Conservation (phyloP, 106 monocot species). For the Apostasia shenzhenica region DNA sequence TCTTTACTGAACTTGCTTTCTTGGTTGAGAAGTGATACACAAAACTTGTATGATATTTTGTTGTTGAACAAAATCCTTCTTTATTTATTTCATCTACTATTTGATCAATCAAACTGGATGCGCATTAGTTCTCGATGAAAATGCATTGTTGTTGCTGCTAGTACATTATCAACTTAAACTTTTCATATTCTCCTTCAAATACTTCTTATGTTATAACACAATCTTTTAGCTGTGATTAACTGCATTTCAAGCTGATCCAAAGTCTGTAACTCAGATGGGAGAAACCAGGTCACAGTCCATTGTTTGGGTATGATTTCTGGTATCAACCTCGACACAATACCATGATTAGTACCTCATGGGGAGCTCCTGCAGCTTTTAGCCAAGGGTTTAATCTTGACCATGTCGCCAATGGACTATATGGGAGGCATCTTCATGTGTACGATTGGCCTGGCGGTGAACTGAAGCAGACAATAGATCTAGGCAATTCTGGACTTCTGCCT, state of each 20-base stretch:
- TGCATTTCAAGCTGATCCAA: background rate
- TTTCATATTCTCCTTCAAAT: background rate
- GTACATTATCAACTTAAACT: background rate
- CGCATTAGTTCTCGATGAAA: no score
- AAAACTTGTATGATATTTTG: no score
- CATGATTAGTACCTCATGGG: conserved; percentile 98
- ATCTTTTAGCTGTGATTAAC: background rate
- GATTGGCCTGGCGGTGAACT: conserved; percentile 94
- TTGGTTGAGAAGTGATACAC: no score
- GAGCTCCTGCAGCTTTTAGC: conserved; percentile 81
- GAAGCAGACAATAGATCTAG: conserved; percentile 89
- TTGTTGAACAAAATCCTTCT: no score
- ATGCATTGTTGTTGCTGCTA: no score
- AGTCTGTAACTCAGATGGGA: conserved; percentile 62
- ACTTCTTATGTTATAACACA: no score
- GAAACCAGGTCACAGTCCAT: conserved; percentile 87
- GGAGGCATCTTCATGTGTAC: conserved; percentile 77
- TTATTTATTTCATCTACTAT: no score
- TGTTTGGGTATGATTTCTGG: conserved; percentile 97
- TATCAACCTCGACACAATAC: conserved; percentile 94
- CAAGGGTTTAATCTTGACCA: conserved; percentile 82
- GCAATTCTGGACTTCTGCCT: conserved; percentile 71
- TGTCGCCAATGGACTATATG: conserved; percentile 79
- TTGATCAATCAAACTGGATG: no score
- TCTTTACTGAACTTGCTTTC: no score